A percentile compares a stretch with the other conserved stretches of the same genome.
Conservation (phyloP, 805 yeast species). For the Kregervanrija fluxuum region DNA sequence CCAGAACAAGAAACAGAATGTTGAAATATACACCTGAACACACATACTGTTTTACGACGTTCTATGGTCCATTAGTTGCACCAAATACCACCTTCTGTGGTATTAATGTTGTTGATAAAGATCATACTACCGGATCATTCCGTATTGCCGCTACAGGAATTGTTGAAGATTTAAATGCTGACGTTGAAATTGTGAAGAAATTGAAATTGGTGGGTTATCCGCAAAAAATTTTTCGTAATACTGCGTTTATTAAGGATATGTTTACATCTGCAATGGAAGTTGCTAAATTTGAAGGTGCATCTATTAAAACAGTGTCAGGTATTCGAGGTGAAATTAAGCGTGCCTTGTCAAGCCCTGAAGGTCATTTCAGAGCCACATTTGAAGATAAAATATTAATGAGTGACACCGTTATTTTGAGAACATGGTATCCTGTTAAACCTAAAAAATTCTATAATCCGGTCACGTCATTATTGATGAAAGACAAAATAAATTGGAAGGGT, state of each 20-base stretch:
- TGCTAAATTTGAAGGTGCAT: slow-evolving; percentile 97
- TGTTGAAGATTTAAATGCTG: slow-evolving; percentile 85
- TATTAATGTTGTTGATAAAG: slow-evolving; percentile 77
- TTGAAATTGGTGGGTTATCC: slow-evolving; percentile 94
- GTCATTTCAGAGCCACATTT: slow-evolving; percentile 91
- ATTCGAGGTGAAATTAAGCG: slow-evolving; percentile 96
- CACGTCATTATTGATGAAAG: slow-evolving; percentile 69
- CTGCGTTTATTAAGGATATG: slow-evolving; percentile 97
- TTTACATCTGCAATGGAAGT: slow-evolving; percentile 87
- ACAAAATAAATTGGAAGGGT: slow-evolving; percentile 90
- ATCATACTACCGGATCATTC: slow-evolving; percentile 81
- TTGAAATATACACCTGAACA: slow-evolving; percentile 98
- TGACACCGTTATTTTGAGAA: slow-evolving; percentile 82
- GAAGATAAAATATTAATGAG: slow-evolving; percentile 91
- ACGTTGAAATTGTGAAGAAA: slow-evolving; percentile 90
- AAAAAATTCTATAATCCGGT: slow-evolving; percentile 94
- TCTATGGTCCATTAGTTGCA: slow-evolving; percentile 94
- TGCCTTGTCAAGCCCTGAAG: slow-evolving; percentile 91
- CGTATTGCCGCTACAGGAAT: slow-evolving; percentile 96
- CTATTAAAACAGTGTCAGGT: slow-evolving; percentile 93
- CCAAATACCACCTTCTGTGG: slow-evolving; percentile 98
- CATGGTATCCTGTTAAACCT: slow-evolving; percentile 94
- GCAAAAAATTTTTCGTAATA: slow-evolving; percentile 85
- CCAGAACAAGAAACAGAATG: slow-evolving; percentile 97
- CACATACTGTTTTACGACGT: slow-evolving; percentile 90